Base-by-base conservation (phyloP, 495 filamentous ascomycete species). In the Aspergillus affinis region DNA sequence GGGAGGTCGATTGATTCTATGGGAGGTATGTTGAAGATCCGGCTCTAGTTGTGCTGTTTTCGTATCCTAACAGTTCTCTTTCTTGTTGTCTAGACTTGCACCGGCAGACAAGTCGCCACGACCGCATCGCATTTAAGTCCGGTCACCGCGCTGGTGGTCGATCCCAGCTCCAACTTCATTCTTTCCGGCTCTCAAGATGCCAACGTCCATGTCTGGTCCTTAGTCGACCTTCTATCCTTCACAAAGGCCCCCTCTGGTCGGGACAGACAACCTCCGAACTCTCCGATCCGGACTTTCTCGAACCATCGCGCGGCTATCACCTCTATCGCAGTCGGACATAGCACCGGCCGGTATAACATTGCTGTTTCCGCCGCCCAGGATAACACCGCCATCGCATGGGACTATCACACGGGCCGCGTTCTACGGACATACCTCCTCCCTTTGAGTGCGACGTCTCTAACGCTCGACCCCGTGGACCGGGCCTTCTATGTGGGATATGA, bases 101-200 rank as follows among this genome's bases (percentile, higher is more conserved):
- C 91, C 27, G 94, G 93, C 32, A 84, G 94, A 66, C 88, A 92
- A 76, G 83, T 96, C 51, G 88, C 90, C 18, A 96, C 94, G n/a
- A 85, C 89, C 10, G 83, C 89, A 56, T 88, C 90, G 51, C 94
- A 98, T 79, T 82, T 98, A 36, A 92, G 96, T 70, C 79, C 87
- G 32, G 87, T 96, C 9, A 91, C 90, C 17, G 85, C 85, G 63
- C 81, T 97, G 27, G 87, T 85, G 20, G 82, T 87, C 32, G 84
- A 88, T 66, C 83, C 86, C 41, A 89, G 84, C 48, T 86, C 85
- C 48, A 89, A 86, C 63, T 90, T 94, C 71, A 77, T 97, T 53
- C 80, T 97, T 23, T 93, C 92, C 3, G 94, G 91, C 45, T 96
- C 93, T 9, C 79, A 88, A 60, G 94, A 98, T 70, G 90, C 93